Base-by-base conservation (phyloP, 805 yeast species). In the Myxozyma geophila region DNA sequence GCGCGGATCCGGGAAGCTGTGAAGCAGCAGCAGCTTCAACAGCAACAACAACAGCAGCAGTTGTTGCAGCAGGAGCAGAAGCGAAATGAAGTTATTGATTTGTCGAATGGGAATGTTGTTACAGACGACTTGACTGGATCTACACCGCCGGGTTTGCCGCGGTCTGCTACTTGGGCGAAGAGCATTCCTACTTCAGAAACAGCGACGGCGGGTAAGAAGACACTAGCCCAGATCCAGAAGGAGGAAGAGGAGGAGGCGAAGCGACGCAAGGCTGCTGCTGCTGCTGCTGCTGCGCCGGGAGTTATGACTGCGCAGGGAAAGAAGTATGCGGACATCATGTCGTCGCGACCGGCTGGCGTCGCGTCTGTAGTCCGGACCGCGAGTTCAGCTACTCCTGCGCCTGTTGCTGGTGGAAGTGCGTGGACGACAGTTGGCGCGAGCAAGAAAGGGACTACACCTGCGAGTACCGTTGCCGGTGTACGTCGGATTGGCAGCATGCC, bases 361-460 rank as follows among this genome's bases (percentile, higher is more conserved):
- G 28, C 28, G 28, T 12, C 54, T 12, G 12, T 52, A 10, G 37
- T 47, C 10, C 57, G 61, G n/a, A 41, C 70, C 21, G 58, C 70
- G 43, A 46, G 63, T 35, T 40, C 50, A 7, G 65, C 59, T 10
- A 7, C 54, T 7, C 19, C 19, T 12, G 49, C 61, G 17, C 12
- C 50, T 23, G 23, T 6, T 28, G 28, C 28, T 40, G 49, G 28
- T 23, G 59, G 62, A 1, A 61, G 64, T 15, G 75, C 70, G 7
- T 76, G 76, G 75, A 70, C 74, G 15, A 72, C 76, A 6, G 73
- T 74, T 23, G 75, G 75, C 12, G 90, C 96, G 0, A 96, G 96
- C 44, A 93, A 87, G 2, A 89, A 89, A 75, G 84, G 85, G 66
- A 90, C 87, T 68, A n/a, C 58, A 15, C 39, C 59, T 23, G 47